Percentiles rank a stretch among this genome's conserved stretches.
These are phyloP conservation scores for Sporopachydermia lactativora DNA, from an alignment of 805 yeast species.

Conservation along the genomic window DNA sequence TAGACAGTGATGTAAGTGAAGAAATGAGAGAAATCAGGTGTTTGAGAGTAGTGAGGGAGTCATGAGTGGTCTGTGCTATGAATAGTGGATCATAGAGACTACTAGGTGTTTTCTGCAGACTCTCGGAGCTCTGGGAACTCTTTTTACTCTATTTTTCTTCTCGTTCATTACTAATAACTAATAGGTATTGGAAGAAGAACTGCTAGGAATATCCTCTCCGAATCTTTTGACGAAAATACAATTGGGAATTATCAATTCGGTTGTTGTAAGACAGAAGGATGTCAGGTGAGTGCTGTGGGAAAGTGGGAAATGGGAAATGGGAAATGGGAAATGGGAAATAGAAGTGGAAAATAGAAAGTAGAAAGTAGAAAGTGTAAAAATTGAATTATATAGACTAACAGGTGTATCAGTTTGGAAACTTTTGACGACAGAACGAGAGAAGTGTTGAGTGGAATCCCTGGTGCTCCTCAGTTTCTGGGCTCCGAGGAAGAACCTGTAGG, in stretches of 20 bases:
- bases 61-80: too few relatives aligned
- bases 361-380: too few relatives aligned
- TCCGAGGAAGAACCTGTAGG: neutral
- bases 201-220: neutral
- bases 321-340: too few relatives aligned
- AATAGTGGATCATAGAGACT: too few relatives aligned
- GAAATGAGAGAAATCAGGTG: too few relatives aligned
- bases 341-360: too few relatives aligned
- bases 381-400: too few relatives aligned
- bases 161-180: neutral
- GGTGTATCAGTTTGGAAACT: neutral
- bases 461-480: neutral
- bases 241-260: neutral
- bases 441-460: neutral
- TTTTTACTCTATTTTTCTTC: neutral
- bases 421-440: constrained; percentile 1
- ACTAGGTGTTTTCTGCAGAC: too few relatives aligned
- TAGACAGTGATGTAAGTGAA: neutral
- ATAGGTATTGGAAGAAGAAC: neutral
- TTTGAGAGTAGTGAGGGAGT: too few relatives aligned
- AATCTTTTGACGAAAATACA: neutral
- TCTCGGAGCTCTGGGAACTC: too few relatives aligned
- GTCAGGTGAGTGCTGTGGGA: too few relatives aligned
- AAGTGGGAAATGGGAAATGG: too few relatives aligned
- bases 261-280: neutral